A percentile compares a stretch with the other conserved stretches of the same genome.
phyloP scores from a whole-genome alignment of 768 basidiomycete species.

The Hericium erinaceus region DNA sequence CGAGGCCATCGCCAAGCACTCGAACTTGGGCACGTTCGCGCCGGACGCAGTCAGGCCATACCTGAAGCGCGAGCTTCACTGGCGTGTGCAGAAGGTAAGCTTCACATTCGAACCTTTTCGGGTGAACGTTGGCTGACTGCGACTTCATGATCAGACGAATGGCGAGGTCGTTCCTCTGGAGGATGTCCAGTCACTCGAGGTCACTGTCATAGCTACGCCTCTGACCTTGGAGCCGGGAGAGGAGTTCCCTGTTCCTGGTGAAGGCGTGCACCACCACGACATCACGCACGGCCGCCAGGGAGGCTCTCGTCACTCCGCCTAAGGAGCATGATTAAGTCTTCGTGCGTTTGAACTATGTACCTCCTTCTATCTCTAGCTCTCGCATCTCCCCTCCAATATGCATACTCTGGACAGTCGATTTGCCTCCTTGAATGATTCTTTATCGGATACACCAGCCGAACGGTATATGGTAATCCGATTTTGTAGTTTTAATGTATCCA shows the following conservation, averaged over 20 bases:
- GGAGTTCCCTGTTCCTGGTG: constrained; percentile 7
- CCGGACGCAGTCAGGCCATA: constrained; percentile 33
- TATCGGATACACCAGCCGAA: too few relatives aligned
- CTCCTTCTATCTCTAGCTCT: not conserved
- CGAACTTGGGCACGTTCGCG: constrained; percentile 24
- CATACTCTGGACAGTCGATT: too few relatives aligned
- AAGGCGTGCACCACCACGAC: constrained; percentile 1
- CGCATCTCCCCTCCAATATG: not conserved
- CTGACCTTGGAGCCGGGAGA: not conserved
- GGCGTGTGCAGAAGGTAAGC: constrained; percentile 33
- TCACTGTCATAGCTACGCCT: constrained; percentile 2
- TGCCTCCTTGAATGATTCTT: too few relatives aligned
- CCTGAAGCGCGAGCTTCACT: constrained; percentile 29
- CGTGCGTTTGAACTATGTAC: not conserved
- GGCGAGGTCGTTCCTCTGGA: not conserved
- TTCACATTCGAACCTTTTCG: not conserved
- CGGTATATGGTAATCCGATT: too few relatives aligned
- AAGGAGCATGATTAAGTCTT: not conserved
- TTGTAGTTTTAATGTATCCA: too few relatives aligned
- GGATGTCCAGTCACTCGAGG: constrained; percentile 8
- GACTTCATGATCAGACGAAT: not conserved
- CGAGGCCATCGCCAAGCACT: constrained; percentile 19
- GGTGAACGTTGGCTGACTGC: too few relatives aligned
- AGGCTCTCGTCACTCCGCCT: not conserved
- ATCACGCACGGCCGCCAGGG: constrained; percentile 8